Conservation (phyloP, 75 land plant species). For the Pinus taeda region DNA sequence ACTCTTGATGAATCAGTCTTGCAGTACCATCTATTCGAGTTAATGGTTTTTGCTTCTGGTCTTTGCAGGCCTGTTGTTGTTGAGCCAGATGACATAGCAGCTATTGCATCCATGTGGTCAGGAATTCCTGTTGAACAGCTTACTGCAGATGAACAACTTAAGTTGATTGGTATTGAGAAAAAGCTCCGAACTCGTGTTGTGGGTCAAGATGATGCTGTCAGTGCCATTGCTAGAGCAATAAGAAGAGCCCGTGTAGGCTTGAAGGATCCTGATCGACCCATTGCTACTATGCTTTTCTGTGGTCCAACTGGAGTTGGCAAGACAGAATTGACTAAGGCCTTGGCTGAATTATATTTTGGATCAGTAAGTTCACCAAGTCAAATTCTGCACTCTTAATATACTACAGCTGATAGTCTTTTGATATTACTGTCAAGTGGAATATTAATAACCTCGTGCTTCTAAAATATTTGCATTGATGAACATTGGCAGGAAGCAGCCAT, state of each 20-base stretch:
- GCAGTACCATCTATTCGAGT: background rate
- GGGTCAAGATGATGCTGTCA: slow-evolving; percentile 95
- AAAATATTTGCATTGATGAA: background rate
- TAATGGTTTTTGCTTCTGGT: slow-evolving; percentile 6
- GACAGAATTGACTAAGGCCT: slow-evolving; percentile 90
- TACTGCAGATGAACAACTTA: slow-evolving; percentile 63
- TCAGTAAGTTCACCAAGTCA: slow-evolving; percentile 48
- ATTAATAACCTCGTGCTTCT: background rate
- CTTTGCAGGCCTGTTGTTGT: slow-evolving; percentile 63
- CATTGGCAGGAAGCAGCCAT: slow-evolving; percentile 85
- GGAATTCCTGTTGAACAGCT: slow-evolving; percentile 92
- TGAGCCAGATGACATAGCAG: slow-evolving; percentile 84
- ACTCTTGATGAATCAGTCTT: background rate
- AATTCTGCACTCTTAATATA: background rate
- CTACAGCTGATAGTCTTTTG: background rate
- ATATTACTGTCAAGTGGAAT: background rate
- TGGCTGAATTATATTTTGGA: slow-evolving; percentile 86
- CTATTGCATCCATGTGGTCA: slow-evolving; percentile 91
- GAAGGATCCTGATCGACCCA: slow-evolving; percentile 91
- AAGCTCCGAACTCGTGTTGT: slow-evolving; percentile 70
- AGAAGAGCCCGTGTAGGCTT: slow-evolving; percentile 84
- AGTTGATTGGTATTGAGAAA: slow-evolving; percentile 72
- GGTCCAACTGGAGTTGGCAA: slow-evolving; percentile 99
- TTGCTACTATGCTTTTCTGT: slow-evolving; percentile 93
- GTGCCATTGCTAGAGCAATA: slow-evolving; percentile 81